These are phyloP conservation scores for Cryptococcus depauperatus DNA, from an alignment of 1,284 basidiomycete genomes.

Conservation along the genomic window DNA sequence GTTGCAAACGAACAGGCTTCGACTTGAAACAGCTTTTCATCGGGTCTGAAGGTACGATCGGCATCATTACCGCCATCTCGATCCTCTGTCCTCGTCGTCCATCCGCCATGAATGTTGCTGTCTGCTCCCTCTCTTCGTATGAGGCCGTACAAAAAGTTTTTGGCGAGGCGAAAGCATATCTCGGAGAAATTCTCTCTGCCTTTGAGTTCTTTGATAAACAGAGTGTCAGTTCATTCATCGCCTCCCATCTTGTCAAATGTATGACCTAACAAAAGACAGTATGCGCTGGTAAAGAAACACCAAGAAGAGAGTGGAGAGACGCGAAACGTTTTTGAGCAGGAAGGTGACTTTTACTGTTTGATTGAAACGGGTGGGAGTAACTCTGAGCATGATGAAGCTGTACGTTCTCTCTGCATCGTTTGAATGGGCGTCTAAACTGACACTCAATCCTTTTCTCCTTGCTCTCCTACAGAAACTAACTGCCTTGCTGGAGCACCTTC, in stretches of 20 bases:
- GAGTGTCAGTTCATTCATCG: conserved; percentile 39
- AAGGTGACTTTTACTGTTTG: conserved; percentile 77
- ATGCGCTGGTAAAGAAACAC: conserved; percentile 60
- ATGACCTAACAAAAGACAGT: conserved; percentile 47
- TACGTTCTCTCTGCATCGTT: conserved; percentile 35
- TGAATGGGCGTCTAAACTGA: too few species aligned
- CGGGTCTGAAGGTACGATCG: conserved; percentile 92
- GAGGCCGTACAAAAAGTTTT: conserved; percentile 52
- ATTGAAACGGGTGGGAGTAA: conserved; percentile 94
- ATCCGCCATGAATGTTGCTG: conserved; percentile 52
- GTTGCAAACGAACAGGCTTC: conserved; percentile 57
- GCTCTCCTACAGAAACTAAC: conserved; percentile 69
- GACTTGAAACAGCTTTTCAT: conserved; percentile 99
- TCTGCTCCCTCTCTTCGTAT: conserved; percentile 52
- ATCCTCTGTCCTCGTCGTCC: conserved; percentile 91
- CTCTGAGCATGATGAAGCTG: conserved; percentile 91
- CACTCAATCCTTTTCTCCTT: not conserved
- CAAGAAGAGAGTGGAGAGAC: conserved; percentile 41
- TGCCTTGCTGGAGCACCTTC: conserved; percentile 67
- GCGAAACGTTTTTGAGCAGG: conserved; percentile 50
- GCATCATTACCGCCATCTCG: conserved; percentile 89
- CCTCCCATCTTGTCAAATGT: not conserved
- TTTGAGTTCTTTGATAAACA: conserved; percentile 91
- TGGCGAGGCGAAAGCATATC: conserved; percentile 54
- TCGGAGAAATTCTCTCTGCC: conserved; percentile 93